Base-by-base conservation (phyloP, 768 basidiomycete species). In the Phaeolepiota aurea region DNA sequence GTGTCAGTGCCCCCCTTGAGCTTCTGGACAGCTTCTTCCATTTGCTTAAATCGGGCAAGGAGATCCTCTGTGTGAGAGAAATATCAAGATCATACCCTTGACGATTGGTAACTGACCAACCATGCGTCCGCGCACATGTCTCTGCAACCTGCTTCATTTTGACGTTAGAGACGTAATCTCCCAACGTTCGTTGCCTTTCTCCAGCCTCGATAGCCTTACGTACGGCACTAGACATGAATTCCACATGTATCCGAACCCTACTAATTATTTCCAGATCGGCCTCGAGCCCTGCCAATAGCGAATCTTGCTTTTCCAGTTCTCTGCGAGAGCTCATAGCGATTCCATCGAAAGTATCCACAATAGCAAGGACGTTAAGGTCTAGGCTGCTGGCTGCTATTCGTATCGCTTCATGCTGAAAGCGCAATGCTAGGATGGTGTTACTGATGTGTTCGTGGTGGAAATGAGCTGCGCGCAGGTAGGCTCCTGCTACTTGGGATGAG, bases 81-180 rank as follows among this genome's bases (percentile, higher is more conserved):
- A n/a, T n/a, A n/a, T n/a, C n/a, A n/a, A 2, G 18, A n/a, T 14
- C 19, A 34, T 28, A 47, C 11, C 1, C n/a, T 39, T 20, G 3
- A n/a, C n/a, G n/a, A n/a, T n/a, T n/a, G n/a, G 16, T 18, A 5
- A 32, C 15, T 16, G 16, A 64, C 74, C 30, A 43, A 84, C 86
- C 75, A 64, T 89, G 82, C 18, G 81, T 78, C 36, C 71, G 69
- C 12, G 64, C 53, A 61, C 86, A 88, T 3, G 72, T 76, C 12
- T 82, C 82, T 2, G 77, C 83, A 1, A 91, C 87, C 54, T 84
- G 74, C 50, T 68, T 72, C 87, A 91, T 91, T 63, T 81, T 87
- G 37, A 66, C 74, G 48, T 68, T 72, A 12, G 82, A 82, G 18
- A 91, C 86, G 57, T 89, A 91, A 54, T 87, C 86, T 9, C 81